A percentile compares a stretch with the other conserved stretches of the same genome.
Conservation (phyloP, 2,329 filamentous ascomycete genomes). For the Fusarium fracticaudum region DNA sequence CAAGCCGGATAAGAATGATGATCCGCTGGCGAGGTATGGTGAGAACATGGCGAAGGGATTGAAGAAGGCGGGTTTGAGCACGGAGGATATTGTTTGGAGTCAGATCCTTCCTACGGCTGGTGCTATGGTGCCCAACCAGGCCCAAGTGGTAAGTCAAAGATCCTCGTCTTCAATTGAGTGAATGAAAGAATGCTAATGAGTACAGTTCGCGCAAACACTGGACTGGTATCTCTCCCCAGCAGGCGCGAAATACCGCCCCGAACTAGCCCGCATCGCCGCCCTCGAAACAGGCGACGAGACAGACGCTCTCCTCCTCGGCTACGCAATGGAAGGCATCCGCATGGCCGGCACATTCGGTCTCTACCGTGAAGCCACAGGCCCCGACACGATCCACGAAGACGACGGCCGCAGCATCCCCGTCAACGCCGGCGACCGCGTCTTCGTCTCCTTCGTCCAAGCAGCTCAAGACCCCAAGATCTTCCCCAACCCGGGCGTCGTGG, state of each 20-base stretch:
- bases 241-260: conserved; percentile 64
- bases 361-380: conserved; percentile 63
- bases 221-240: conserved; percentile 75
- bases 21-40: conserved; percentile 70
- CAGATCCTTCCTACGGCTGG: conserved; percentile 75
- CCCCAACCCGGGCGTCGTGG: conserved; percentile 68
- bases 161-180: background rate
- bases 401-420: conserved; percentile 62
- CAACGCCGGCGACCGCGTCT: conserved; percentile 67
- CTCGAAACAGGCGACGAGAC: conserved; percentile 63
- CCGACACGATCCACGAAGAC: conserved; percentile 59
- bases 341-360: conserved; percentile 71
- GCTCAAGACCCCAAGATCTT: conserved; percentile 67
- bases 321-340: conserved; percentile 76
- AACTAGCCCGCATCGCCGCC: conserved; percentile 69
- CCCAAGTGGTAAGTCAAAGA: conserved; percentile 64
- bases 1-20: conserved; percentile 58
- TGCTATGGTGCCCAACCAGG: conserved; percentile 76
- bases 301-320: conserved; percentile 72
- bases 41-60: conserved; percentile 71
- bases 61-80: conserved; percentile 68
- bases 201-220: conserved; percentile 74
- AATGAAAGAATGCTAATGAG: conserved; percentile 28
- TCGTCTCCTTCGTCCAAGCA: conserved; percentile 68
- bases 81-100: conserved; percentile 74